Percentiles rank a stretch among this genome's conserved stretches.
Conservation (phyloP, 1,139 yeast genomes). For the Diutina scorzettiae region DNA sequence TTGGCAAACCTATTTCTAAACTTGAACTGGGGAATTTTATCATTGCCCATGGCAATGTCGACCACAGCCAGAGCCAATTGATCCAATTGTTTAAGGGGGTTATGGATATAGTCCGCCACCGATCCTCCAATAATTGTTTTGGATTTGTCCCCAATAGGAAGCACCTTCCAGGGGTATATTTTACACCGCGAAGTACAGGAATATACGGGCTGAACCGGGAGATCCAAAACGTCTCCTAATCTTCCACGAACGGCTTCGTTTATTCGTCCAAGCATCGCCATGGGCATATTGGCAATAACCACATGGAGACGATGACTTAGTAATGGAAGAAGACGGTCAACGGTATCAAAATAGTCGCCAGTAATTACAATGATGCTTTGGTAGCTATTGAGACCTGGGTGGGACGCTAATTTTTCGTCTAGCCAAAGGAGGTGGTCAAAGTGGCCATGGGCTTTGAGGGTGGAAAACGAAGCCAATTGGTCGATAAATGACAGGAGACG, state of each 20-base stretch:
- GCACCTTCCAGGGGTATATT: not conserved
- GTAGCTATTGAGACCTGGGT: constrained; percentile 13
- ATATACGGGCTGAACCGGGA: not conserved
- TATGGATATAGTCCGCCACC: constrained; percentile 16
- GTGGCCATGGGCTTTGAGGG: constrained; percentile 42
- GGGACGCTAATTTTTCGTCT: constrained; percentile 10
- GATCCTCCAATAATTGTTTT: not conserved
- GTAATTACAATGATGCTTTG: constrained; percentile 23
- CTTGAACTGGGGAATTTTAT: constrained; percentile 14
- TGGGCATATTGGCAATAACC: not conserved
- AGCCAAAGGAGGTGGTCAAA: constrained; percentile 47
- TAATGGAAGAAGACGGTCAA: not conserved
- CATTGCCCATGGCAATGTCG: constrained; percentile 13
- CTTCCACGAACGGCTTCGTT: not conserved
- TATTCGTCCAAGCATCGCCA: not conserved
- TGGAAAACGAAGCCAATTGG: constrained; percentile 46
- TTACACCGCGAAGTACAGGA: not conserved
- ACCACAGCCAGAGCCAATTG: constrained; percentile 17
- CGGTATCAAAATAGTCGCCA: not conserved
- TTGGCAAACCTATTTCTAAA: constrained; percentile 27
- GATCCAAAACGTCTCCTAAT: not conserved
- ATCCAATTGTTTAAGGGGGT: constrained; percentile 24
- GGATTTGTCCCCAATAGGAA: not conserved
- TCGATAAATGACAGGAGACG: constrained; percentile 45
- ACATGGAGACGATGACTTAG: not conserved